phyloP scores from a whole-genome alignment of 768 basidiomycete genomes.

The Cyathus striatus region DNA sequence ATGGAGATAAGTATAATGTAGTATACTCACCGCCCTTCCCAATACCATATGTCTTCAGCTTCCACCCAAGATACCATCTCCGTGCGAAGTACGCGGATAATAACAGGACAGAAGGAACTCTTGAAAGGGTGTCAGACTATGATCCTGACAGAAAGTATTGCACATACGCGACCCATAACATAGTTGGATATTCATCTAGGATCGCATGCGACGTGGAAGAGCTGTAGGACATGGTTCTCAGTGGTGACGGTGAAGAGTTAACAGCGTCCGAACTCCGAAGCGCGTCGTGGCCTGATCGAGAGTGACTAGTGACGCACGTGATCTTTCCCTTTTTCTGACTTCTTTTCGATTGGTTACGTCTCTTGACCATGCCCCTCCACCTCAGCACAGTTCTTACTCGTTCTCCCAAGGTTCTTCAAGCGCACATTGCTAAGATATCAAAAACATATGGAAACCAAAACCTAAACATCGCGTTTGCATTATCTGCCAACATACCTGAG shows the following conservation, averaged over 20 bases:
- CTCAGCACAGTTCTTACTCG: conserved; percentile 35
- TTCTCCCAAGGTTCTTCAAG: conserved; percentile 26
- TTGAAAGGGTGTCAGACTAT: conserved; percentile 16
- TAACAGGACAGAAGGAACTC: conserved; percentile 37
- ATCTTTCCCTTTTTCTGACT: neutral
- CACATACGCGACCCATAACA: conserved; percentile 43
- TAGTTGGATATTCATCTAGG: conserved; percentile 28
- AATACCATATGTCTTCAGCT: conserved; percentile 42
- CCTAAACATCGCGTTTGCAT: conserved; percentile 42
- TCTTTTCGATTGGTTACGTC: neutral
- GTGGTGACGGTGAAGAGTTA: no score
- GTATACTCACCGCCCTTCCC: conserved; percentile 46
- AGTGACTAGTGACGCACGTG: neutral
- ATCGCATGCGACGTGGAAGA: conserved; percentile 7
- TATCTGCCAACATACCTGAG: conserved; percentile 36
- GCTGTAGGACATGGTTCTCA: neutral
- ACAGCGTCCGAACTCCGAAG: no score
- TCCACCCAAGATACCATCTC: conserved; percentile 45
- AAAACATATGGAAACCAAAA: conserved; percentile 20
- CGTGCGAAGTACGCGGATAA: conserved; percentile 41
- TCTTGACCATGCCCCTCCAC: conserved; percentile 20
- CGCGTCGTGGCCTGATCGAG: neutral
- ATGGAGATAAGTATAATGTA: neutral
- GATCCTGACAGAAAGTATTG: neutral
- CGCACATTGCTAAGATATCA: conserved; percentile 25